Evolutionary conservation across 129 eudicot genomes (phyloP).

Genomic region (Sambucus nigra): DNA sequence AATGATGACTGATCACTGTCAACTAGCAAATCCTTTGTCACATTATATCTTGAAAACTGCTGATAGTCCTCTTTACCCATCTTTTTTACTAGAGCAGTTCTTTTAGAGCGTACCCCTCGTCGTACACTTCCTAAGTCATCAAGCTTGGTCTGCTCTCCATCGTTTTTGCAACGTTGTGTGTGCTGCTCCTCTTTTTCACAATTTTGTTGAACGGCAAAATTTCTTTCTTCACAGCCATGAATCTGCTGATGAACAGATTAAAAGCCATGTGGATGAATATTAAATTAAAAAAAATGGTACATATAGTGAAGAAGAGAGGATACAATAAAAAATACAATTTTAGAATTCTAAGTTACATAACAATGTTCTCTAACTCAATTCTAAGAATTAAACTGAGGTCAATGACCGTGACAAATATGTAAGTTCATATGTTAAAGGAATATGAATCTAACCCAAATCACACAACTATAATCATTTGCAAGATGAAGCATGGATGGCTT

Average conservation of each 20-base stretch:
- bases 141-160: constrained; percentile 16
- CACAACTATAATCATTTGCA: too few species aligned
- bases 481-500: too few species aligned
- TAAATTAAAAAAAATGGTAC: neutral
- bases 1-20: constrained; percentile 19
- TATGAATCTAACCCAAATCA: too few species aligned
- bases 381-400: neutral
- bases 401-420: too few species aligned
- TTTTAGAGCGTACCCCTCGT: constrained; percentile 54
- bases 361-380: neutral
- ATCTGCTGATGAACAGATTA: constrained; percentile 27
- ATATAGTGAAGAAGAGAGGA: neutral
- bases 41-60: constrained; percentile 12
- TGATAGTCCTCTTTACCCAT: constrained; percentile 7
- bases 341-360: neutral
- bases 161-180: constrained; percentile 3
- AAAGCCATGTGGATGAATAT: neutral
- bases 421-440: too few species aligned
- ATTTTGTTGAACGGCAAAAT: constrained; percentile 14
- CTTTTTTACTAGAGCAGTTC: constrained; percentile 39
- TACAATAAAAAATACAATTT: neutral
- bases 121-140: constrained; percentile 28
- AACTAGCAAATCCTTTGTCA: constrained; percentile 15
- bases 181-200: constrained; percentile 4
- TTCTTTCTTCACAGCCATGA: constrained; percentile 15